Conservation (phyloP, 345 rosid genomes). For the Euphorbia tirucalli region DNA sequence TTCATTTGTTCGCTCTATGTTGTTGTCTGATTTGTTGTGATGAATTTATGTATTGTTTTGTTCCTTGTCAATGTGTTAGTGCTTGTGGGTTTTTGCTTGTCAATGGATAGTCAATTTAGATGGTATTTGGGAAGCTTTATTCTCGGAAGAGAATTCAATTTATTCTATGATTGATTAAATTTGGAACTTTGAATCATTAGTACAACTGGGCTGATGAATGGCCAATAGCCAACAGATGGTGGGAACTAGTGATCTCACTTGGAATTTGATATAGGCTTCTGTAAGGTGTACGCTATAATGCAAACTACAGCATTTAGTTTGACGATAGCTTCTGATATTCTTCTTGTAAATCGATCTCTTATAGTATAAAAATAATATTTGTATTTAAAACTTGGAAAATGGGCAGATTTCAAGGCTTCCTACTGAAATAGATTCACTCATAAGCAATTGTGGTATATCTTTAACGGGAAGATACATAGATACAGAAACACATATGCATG, state of each 20-base stretch:
- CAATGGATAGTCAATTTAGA: background rate
- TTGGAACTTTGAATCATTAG: background rate
- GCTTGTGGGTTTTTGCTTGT: background rate
- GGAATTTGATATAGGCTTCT: background rate
- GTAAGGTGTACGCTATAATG: background rate
- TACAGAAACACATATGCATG: background rate
- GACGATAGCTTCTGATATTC: background rate
- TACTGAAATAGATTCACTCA: background rate
- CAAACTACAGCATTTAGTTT: background rate
- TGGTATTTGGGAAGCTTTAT: background rate
- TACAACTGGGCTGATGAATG: background rate
- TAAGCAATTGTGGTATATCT: background rate
- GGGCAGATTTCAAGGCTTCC: background rate
- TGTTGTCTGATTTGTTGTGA: background rate
- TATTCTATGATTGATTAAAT: background rate
- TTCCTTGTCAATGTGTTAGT: background rate
- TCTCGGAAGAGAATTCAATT: background rate
- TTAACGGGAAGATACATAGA: background rate
- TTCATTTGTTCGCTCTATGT: background rate
- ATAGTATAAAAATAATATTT: background rate
- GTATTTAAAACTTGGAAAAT: background rate
- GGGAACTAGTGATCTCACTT: too few species aligned
- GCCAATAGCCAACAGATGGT: background rate
- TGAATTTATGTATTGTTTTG: background rate
- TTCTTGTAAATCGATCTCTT: background rate